These are phyloP conservation scores for Nasturtium officinale DNA, from an alignment of 345 rosid species.

Conservation along the genomic window DNA sequence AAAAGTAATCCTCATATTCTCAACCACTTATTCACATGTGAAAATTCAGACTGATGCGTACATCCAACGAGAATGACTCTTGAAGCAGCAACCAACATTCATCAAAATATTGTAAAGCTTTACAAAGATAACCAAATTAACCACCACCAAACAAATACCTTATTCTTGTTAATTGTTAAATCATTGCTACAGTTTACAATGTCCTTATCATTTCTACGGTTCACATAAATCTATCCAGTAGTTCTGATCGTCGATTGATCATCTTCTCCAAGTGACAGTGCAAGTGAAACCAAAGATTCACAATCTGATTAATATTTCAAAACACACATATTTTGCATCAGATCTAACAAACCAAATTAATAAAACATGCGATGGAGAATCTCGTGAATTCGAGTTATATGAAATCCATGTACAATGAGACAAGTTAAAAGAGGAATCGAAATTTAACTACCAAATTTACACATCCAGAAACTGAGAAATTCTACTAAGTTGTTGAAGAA, in stretches of 20 bases:
- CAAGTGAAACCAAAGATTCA: neutral
- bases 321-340: neutral
- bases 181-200: neutral
- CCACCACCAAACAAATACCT: neutral
- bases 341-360: neutral
- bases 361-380: neutral
- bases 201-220: neutral
- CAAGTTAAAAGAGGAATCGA: neutral
- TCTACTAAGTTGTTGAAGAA: conserved; percentile 23
- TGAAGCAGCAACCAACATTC: conserved; percentile 9
- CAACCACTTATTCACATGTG: conserved; percentile 28
- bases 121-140: conserved; percentile 24
- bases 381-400: conserved; percentile 1
- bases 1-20: neutral
- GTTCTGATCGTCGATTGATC: neutral
- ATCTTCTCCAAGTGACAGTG: neutral
- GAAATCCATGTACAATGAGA: conserved; percentile 12
- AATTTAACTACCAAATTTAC: conserved; percentile 33
- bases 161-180: neutral
- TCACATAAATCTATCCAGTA: conserved; percentile 1
- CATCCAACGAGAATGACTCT: conserved; percentile 27
- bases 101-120: neutral
- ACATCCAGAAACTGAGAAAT: conserved; percentile 30
- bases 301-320: conserved; percentile 4
- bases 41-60: conserved; percentile 21